Base-by-base conservation (phyloP, 169 alveolate species). In the Plasmodium vivax region DNA sequence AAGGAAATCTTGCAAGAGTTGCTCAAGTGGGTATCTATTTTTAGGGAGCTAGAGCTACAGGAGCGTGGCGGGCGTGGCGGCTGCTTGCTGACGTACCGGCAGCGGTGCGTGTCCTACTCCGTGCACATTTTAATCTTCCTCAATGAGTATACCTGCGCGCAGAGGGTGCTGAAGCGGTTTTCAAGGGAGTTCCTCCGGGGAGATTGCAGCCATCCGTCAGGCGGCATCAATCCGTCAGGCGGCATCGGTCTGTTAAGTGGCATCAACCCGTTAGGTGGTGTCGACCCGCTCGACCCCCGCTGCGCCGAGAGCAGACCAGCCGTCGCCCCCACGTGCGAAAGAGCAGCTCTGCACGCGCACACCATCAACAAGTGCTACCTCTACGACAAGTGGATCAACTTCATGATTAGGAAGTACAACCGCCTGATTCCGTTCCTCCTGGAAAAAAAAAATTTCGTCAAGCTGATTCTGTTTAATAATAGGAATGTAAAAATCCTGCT, bases 371-470 rank as follows among this genome's bases (percentile, higher is more conserved):
- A 90, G 23, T 90, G 94, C 73, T 90, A 90, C 54, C 51, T 90
- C 19, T 90, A 90, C 72, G 71, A 90, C 38, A 90, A 81, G 34
- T 90, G 94, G 94, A 73, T 80, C 12, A 90, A 90, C 19, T 80
- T 32, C 45, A 19, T 79, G 83, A 54, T 90, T 45, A 90, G 47
- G 16, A 90, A 80, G 27, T 90, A 90, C 73, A 90, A 90, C 41
- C 45, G 74, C 7, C 4, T 90, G 30, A 43, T 80, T 27, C 82
- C 56, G 7, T 90, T 79, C 32, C 36, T 90, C 36, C 51, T 90
- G 83, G 80, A 32, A 80, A 79, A 54, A 47, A 90, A 80, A 14
- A 90, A 90, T 32, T 80, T 90, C 34, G 91, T 90, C 10, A 90
- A 90, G 82, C 41, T 90, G 41, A 90, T 90, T 41, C 82, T 79